Evolutionary conservation across 495 filamentous ascomycete species (phyloP).

Genomic region (Aeminium ludgeri): DNA sequence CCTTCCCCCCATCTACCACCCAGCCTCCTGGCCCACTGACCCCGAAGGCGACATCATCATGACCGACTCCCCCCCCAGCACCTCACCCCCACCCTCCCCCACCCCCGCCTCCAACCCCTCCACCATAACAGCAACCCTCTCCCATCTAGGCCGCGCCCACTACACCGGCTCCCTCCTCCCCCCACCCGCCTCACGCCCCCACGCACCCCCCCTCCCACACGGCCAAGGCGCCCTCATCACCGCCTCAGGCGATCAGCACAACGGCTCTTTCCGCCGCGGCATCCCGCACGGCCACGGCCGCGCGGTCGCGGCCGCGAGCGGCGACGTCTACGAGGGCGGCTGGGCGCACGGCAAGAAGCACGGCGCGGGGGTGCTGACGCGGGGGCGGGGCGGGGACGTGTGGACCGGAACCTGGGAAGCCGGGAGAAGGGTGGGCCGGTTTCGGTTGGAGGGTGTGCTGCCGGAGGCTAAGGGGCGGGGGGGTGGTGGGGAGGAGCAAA

Average conservation of each 20-base stretch:
- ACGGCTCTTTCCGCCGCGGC: slow-evolving; percentile 36
- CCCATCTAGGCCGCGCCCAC: slow-evolving; percentile 21
- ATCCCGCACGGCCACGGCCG: slow-evolving; percentile 42
- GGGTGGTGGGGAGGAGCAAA: too few relatives aligned
- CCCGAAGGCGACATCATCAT: slow-evolving; percentile 10
- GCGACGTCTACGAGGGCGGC: slow-evolving; percentile 47
- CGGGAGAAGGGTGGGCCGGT: too few relatives aligned
- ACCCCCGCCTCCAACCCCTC: not conserved
- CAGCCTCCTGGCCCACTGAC: slow-evolving; percentile 5
- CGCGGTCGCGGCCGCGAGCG: slow-evolving; percentile 39
- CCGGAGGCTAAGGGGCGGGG: too few relatives aligned
- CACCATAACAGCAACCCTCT: slow-evolving; percentile 1
- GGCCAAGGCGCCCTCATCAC: slow-evolving; percentile 35
- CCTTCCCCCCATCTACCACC: too few relatives aligned
- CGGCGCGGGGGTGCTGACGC: slow-evolving; percentile 46
- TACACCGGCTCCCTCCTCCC: slow-evolving; percentile 20
- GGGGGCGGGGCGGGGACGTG: too few relatives aligned
- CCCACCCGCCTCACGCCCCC: too few relatives aligned
- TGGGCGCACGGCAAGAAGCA: slow-evolving; percentile 46
- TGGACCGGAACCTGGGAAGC: too few relatives aligned
- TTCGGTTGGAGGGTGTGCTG: too few relatives aligned
- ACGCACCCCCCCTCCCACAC: too few relatives aligned
- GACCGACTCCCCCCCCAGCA: slow-evolving; percentile 1
- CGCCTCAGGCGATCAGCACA: slow-evolving; percentile 37
- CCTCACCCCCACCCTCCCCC: not conserved